A percentile compares a stretch with the other conserved stretches of the same genome.
Evolutionary conservation across 495 filamentous ascomycete species (phyloP).

Genomic region (Annulohypoxylon nitens): DNA sequence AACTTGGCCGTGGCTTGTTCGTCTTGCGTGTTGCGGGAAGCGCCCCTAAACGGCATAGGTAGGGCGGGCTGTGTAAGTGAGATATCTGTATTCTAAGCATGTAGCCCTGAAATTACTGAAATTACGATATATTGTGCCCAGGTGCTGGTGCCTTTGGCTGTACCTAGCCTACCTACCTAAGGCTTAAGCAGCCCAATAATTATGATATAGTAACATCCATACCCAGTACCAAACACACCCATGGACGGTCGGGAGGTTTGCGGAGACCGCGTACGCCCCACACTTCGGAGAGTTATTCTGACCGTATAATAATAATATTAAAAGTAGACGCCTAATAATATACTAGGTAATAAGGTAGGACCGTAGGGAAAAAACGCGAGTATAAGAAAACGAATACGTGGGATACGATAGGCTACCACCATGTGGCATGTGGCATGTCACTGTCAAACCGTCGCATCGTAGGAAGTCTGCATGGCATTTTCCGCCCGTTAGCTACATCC

Average conservation of each 20-base stretch:
- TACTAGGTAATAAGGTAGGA: not conserved
- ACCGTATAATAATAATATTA: not conserved
- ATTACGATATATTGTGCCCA: not conserved
- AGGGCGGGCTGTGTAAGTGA: constrained; percentile 5
- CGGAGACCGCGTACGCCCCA: constrained; percentile 29
- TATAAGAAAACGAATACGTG: constrained; percentile 40
- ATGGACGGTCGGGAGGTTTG: constrained; percentile 4
- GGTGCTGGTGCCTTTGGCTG: too few relatives aligned
- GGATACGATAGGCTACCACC: constrained; percentile 10
- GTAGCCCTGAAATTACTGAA: not conserved
- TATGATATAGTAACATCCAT: not conserved
- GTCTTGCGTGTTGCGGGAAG: constrained; percentile 12
- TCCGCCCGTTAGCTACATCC: not conserved
- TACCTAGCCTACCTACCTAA: too few relatives aligned
- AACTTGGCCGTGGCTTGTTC: constrained; percentile 10
- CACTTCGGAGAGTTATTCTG: constrained; percentile 22
- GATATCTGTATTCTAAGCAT: not conserved
- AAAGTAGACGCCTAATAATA: not conserved
- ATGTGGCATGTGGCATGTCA: constrained; percentile 2
- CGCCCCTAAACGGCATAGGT: constrained; percentile 3
- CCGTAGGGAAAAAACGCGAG: not conserved
- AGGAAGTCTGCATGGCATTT: not conserved
- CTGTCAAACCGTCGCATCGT: not conserved
- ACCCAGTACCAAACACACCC: not conserved
- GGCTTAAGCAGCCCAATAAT: not conserved